Base-by-base conservation (phyloP, 139 green algal genomes). In the Pycnococcus provasolii region DNA sequence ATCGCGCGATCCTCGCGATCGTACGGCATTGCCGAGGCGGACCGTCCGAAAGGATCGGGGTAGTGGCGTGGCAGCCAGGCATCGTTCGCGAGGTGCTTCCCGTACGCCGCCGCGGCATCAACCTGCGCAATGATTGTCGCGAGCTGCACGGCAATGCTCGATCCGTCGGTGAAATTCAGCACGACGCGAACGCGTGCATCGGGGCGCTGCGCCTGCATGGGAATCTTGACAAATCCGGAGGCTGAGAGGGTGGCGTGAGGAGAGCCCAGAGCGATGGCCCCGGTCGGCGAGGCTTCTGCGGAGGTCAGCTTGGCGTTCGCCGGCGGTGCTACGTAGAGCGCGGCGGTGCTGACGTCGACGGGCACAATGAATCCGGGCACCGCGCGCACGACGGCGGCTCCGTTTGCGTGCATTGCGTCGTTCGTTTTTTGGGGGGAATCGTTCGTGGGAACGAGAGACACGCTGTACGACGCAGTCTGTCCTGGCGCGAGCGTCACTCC, bases 11-110 rank as follows among this genome's bases (percentile, higher is more conserved):
- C 43, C 26, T 71, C 53, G n/a, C 65, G 40, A 52, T 71, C 65
- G 51, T 52, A 71, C 4, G 65, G 65, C 65, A 71, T 71, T 9
- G 62, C 65, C n/a, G n/a, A 54, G 26, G 54, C 7, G 7, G 51
- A 53, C 6, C 65, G 26, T 39, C 65, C 65, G 48, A 71, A 71
- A 45, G 65, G 65, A 42, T 71, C 65, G 58, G 42, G 42, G 44
- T 37, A 55, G 50, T 55, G 11, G 11, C 50, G 11, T 13, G 50
- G 50, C 11, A 55, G 50, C 50, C 50, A 55, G 11, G 50, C 50
- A 11, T 37, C 50, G 13, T 55, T 13, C 11, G 50, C 50, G 11
- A 55, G 50, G 13, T 55, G 50, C 50, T 11, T 13, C 13, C 50
- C 50, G 50, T 37, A 13, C 50, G 11, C 13, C 13, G 50, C 50